Conservation (phyloP, 2,329 filamentous ascomycete species). For the Aspergillus sp. region DNA sequence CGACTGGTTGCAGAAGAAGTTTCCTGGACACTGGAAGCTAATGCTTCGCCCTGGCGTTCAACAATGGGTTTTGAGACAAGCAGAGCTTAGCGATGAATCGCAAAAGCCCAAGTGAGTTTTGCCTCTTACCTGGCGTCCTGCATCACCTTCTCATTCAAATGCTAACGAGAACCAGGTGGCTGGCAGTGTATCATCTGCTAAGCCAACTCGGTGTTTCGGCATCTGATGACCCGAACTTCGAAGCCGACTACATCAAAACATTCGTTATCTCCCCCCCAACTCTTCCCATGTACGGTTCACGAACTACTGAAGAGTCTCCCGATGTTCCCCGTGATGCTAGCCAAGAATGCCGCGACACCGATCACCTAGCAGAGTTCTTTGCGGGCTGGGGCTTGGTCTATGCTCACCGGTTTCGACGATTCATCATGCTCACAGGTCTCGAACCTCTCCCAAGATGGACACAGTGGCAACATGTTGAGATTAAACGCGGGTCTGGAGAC, state of each 20-base stretch:
- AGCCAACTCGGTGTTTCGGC: conserved; percentile 20
- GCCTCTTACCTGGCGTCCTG: neutral
- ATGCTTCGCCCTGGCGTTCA: conserved; percentile 43
- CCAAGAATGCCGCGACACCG: conserved; percentile 36
- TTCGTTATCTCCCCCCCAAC: conserved; percentile 35
- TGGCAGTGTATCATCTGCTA: conserved; percentile 36
- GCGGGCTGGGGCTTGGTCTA: conserved; percentile 43
- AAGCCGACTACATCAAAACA: conserved; percentile 30
- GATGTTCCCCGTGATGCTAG: conserved; percentile 31
- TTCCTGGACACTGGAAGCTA: conserved; percentile 41
- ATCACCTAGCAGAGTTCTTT: conserved; percentile 46
- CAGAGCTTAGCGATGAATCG: conserved; percentile 20
- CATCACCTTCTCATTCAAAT: neutral
- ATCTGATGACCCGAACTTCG: conserved; percentile 21
- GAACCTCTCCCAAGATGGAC: conserved; percentile 33
- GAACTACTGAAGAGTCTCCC: conserved; percentile 29
- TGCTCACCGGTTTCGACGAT: conserved; percentile 37
- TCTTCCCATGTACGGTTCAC: conserved; percentile 35
- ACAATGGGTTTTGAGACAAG: conserved; percentile 37
- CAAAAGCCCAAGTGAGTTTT: conserved; percentile 27
- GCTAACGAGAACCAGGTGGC: conserved; percentile 25
- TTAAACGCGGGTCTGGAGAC: conserved; percentile 19
- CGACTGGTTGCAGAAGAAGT: conserved; percentile 25
- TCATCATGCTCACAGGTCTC: conserved; percentile 33
- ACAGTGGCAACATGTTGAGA: conserved; percentile 35